These are phyloP conservation scores for Cymodocea nodosa DNA, from an alignment of 116 monocot genomes.

Conservation along the genomic window DNA sequence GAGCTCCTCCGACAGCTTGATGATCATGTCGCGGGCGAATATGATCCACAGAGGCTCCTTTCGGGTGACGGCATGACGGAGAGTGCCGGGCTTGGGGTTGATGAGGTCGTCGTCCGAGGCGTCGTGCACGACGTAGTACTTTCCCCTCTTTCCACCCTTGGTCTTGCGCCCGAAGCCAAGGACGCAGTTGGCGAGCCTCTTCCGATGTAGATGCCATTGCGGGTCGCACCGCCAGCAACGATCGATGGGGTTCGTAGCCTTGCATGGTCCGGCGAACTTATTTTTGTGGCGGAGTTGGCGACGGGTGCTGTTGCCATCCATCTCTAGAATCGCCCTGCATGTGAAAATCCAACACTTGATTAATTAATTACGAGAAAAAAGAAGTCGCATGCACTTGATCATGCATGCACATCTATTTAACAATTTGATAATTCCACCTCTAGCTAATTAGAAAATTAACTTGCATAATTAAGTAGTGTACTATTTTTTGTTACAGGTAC, in stretches of 20 bases:
- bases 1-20: constrained; percentile 56
- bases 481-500: background rate
- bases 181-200: constrained; percentile 48
- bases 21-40: constrained; percentile 60
- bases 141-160: constrained; percentile 43
- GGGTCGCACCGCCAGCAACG: constrained; percentile 74
- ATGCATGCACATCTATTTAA: no score
- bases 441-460: background rate
- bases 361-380: background rate
- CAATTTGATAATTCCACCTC: no score
- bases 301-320: constrained; percentile 27
- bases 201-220: constrained; percentile 56
- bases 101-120: constrained; percentile 45
- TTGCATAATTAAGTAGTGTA: background rate
- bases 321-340: constrained; percentile 10
- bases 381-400: no score
- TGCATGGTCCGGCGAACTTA: constrained; percentile 16
- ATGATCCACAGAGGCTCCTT: constrained; percentile 65
- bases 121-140: constrained; percentile 62
- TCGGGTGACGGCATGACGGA: constrained; percentile 60
- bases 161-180: constrained; percentile 59
- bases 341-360: background rate
- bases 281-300: constrained; percentile 15
- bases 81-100: constrained; percentile 57
- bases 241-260: constrained; percentile 78